Evolutionary conservation across 2,329 filamentous ascomycete genomes (phyloP).

Genomic region (Talaromyces sp.): DNA sequence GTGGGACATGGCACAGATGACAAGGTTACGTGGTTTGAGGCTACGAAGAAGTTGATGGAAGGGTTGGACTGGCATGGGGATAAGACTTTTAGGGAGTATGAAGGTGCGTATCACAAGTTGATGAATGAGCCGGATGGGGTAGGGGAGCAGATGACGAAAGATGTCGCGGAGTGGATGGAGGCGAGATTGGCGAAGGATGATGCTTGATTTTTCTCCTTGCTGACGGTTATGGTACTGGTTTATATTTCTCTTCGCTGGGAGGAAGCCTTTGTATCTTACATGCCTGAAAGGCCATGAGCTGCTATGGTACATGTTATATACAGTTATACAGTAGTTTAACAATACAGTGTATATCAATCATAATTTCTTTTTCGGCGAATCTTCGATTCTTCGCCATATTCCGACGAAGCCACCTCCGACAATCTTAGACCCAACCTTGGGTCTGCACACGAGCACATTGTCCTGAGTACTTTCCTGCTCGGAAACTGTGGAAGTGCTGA

Average conservation of each 20-base stretch:
- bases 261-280: no score
- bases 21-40: constrained; percentile 62
- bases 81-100: constrained; percentile 68
- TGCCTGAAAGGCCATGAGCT: neutral
- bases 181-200: neutral
- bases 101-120: constrained; percentile 72
- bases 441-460: constrained; percentile 50
- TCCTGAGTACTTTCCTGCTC: constrained; percentile 19
- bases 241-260: no score
- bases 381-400: constrained; percentile 45
- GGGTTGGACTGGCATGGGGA: constrained; percentile 55
- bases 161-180: constrained; percentile 63
- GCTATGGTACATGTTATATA: neutral
- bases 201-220: neutral
- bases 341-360: neutral
- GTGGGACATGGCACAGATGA: constrained; percentile 76
- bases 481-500: neutral
- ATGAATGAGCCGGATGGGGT: constrained; percentile 31
- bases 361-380: constrained; percentile 17
- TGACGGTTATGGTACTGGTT: neutral
- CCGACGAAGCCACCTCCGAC: constrained; percentile 53
- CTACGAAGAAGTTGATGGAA: constrained; percentile 63
- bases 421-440: constrained; percentile 48
- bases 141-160: constrained; percentile 45
- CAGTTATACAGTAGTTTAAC: neutral